Percentiles rank a stretch among this genome's conserved stretches.
phyloP scores from a whole-genome alignment of 1,139 yeast genomes.

The Diutina scorzettiae region DNA sequence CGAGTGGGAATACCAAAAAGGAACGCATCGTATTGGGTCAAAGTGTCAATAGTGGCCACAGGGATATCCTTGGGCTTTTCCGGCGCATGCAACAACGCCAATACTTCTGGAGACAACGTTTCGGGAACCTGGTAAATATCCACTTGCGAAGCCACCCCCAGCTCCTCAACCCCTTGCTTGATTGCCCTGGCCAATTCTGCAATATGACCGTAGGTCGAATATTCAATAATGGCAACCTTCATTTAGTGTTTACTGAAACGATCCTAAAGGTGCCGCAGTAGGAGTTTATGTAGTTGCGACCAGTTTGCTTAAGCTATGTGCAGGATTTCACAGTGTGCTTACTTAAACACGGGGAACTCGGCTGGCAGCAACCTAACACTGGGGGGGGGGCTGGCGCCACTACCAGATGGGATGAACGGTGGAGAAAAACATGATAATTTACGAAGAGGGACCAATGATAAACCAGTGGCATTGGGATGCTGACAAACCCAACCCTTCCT shows the following conservation, averaged over 20 bases:
- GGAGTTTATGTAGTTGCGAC: neutral
- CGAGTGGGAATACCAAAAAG: slow-evolving; percentile 11
- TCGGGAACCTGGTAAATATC: slow-evolving; percentile 65
- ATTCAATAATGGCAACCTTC: slow-evolving; percentile 51
- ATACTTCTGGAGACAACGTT: slow-evolving; percentile 56
- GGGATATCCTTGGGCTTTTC: slow-evolving; percentile 10
- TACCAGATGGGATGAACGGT: too few relatives aligned
- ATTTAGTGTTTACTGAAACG: neutral
- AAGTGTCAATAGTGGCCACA: slow-evolving; percentile 9
- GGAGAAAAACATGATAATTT: too few relatives aligned
- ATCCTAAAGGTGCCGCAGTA: neutral
- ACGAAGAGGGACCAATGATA: too few relatives aligned
- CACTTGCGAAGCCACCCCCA: slow-evolving; percentile 57
- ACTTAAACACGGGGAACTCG: neutral
- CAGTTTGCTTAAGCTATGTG: neutral
- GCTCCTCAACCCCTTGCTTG: slow-evolving; percentile 57
- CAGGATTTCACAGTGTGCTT: neutral
- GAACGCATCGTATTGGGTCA: slow-evolving; percentile 10
- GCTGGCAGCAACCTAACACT: slow-evolving; percentile 1
- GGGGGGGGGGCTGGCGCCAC: too few relatives aligned
- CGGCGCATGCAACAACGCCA: slow-evolving; percentile 40
- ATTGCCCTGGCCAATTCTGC: slow-evolving; percentile 57
- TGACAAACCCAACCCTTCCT: too few relatives aligned
- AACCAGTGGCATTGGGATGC: too few relatives aligned
- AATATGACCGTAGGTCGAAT: slow-evolving; percentile 76